Base-by-base conservation (phyloP, 441 rosid genomes). In the Adansonia madagascariensis region DNA sequence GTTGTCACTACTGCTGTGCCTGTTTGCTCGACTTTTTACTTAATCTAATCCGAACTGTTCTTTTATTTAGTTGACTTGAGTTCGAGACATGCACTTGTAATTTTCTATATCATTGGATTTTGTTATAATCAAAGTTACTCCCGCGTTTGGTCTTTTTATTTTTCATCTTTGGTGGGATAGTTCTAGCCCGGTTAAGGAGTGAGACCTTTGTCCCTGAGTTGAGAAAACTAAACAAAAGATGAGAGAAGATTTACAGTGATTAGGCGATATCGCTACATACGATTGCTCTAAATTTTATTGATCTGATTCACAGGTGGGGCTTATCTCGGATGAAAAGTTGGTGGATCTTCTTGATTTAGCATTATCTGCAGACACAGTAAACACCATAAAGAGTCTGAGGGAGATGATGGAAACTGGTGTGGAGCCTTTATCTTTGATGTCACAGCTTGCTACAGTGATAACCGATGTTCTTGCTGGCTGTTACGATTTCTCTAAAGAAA, bases 291-390 rank as follows among this genome's bases (percentile, higher is more conserved):
- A 83, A 67, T 15, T 64, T 52, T 55, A n/a, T 14, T 17, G 55
- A 15, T 75, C 12, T 10, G 24, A 63, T 78, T 75, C 80, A 57
- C 91, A 97, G 99, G 98, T 89, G 75, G 99, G 99, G 71, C 97
- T 97, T 72, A 88, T 97, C 75, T 93, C 95, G 63, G 98, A 97
- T 81, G 99, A 97, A 84, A 97, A 93, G 71, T 76, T 97, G 84
- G 98, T 97, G 77, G 98, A 97, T 88, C 99, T 97, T 87, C 99
- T 97, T 78, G 99, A 97, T 86, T 86, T 94, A 82, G 98, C 99
- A 84, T 82, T 97, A 84, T 97, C 98, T 77, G 98, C 98, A 31
- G 98, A 97, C 88, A 94, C 98, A 11, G 98, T 94, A 41, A 97
- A 91, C 77, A 91, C 96, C 1, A 91, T 91, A 70, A 91, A 93